These are phyloP conservation scores for Cadophora gregata DNA, from an alignment of 2,329 filamentous ascomycete genomes.

Conservation along the genomic window DNA sequence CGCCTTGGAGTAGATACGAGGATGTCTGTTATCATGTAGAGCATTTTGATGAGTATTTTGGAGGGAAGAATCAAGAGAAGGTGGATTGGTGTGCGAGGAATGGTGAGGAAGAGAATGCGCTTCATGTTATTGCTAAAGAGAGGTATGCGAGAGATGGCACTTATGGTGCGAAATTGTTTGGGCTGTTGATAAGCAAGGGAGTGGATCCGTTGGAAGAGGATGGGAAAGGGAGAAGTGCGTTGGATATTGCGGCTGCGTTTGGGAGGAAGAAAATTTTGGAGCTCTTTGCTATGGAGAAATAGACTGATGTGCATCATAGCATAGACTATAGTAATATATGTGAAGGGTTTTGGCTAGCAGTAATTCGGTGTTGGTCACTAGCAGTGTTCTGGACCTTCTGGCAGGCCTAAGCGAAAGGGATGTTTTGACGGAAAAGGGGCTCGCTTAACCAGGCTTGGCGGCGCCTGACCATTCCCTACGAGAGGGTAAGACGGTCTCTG, in stretches of 20 bases:
- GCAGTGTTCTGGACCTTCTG: no score
- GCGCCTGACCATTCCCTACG: no score
- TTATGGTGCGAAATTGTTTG: constrained; percentile 29
- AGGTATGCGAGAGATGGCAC: constrained; percentile 9
- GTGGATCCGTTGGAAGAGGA: constrained; percentile 29
- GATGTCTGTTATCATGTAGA: background rate
- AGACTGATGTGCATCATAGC: no score
- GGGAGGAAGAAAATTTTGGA: constrained; percentile 29
- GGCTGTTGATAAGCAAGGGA: constrained; percentile 26
- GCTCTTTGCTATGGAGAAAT: constrained; percentile 26
- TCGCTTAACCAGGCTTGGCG: no score
- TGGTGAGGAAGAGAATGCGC: background rate
- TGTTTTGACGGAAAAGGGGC: no score
- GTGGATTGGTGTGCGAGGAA: background rate
- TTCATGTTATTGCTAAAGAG: background rate
- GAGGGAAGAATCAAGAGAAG: background rate
- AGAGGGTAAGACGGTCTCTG: no score
- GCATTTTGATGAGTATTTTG: background rate
- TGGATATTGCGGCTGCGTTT: constrained; percentile 32
- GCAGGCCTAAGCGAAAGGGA: no score
- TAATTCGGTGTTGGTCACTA: no score
- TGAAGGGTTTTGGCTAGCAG: no score
- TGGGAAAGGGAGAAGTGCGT: constrained; percentile 25
- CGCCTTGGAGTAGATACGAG: background rate
- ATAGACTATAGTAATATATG: no score